phyloP scores from a whole-genome alignment of 371 early-diverging fungal species.

The Coemansia sp. region DNA sequence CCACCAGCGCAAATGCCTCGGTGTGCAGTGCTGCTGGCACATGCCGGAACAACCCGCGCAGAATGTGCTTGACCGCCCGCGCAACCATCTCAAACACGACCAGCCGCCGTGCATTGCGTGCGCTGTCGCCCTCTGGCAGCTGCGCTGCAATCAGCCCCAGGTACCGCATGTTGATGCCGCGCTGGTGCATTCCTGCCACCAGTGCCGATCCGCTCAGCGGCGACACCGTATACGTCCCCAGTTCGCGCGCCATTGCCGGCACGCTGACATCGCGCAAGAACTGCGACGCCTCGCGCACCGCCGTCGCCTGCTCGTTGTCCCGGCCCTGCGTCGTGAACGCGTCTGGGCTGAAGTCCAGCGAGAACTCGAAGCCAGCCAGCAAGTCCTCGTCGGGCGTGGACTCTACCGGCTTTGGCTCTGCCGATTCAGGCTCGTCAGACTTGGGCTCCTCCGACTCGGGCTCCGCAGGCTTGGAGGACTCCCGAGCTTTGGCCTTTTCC shows the following conservation, averaged over 20 bases:
- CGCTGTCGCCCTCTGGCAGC: slow-evolving; percentile 57
- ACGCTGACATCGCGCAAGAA: slow-evolving; percentile 72
- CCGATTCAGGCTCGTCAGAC: not conserved
- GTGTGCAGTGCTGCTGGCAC: slow-evolving; percentile 59
- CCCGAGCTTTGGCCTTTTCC: slow-evolving; percentile 50
- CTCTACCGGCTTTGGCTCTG: slow-evolving; percentile 10
- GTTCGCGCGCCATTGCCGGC: slow-evolving; percentile 72
- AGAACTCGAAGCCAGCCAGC: slow-evolving; percentile 57
- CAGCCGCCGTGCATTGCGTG: slow-evolving; percentile 28
- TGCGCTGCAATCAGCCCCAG: slow-evolving; percentile 72
- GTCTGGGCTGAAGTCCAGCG: slow-evolving; percentile 78
- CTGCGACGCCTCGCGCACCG: slow-evolving; percentile 74
- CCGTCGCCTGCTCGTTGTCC: slow-evolving; percentile 16
- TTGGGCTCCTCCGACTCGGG: slow-evolving; percentile 3
- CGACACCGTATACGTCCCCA: slow-evolving; percentile 68
- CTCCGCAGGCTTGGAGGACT: slow-evolving; percentile 34
- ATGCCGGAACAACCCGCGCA: slow-evolving; percentile 65
- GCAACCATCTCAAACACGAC: slow-evolving; percentile 80
- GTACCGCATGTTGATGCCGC: slow-evolving; percentile 97
- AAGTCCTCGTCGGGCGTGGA: slow-evolving; percentile 20
- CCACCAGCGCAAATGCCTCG: slow-evolving; percentile 73
- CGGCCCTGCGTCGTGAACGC: slow-evolving; percentile 57
- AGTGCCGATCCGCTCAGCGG: slow-evolving; percentile 82
- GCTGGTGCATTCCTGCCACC: slow-evolving; percentile 83
- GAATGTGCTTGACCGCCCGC: slow-evolving; percentile 79